A percentile compares a stretch with the other conserved stretches of the same genome.
These are phyloP conservation scores for Isoetes taiwanensis DNA, from an alignment of 75 land plant species.

Conservation along the genomic window DNA sequence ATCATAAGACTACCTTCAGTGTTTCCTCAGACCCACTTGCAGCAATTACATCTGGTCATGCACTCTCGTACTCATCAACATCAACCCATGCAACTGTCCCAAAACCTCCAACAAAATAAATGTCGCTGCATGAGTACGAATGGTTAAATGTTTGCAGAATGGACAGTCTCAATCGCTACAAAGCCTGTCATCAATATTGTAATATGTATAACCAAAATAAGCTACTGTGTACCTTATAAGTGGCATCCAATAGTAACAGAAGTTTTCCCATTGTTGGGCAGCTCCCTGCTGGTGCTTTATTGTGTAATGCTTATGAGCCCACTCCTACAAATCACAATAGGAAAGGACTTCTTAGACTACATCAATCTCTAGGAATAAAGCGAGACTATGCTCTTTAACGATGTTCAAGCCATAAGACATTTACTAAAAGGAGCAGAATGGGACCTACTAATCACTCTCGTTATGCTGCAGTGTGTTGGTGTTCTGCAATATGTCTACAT, in stretches of 20 bases:
- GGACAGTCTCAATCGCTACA: neutral
- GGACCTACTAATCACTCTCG: no score
- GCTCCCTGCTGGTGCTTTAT: slow-evolving; percentile 12
- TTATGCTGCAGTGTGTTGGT: no score
- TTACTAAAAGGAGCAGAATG: no score
- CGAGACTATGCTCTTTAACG: no score
- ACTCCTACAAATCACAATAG: slow-evolving; percentile 12
- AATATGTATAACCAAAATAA: neutral
- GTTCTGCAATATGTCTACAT: no score
- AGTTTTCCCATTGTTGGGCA: slow-evolving; percentile 10
- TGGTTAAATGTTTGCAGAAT: neutral
- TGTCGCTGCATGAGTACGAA: slow-evolving; percentile 11
- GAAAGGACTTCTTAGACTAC: no score
- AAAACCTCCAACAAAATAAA: slow-evolving; percentile 19
- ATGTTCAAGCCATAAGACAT: no score
- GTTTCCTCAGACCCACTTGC: slow-evolving; percentile 9
- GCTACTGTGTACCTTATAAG: slow-evolving; percentile 8
- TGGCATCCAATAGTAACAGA: slow-evolving; percentile 9
- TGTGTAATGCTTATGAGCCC: slow-evolving; percentile 13
- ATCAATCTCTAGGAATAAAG: no score
- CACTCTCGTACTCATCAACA: slow-evolving; percentile 9
- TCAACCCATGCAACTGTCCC: slow-evolving; percentile 23
- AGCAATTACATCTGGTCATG: slow-evolving; percentile 7
- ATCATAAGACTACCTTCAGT: neutral
- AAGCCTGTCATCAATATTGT: neutral